Percentiles rank a stretch among this genome's conserved stretches.
These are phyloP conservation scores for Cryptococcus depauperatus DNA, from an alignment of 1,284 basidiomycete genomes.

Conservation along the genomic window DNA sequence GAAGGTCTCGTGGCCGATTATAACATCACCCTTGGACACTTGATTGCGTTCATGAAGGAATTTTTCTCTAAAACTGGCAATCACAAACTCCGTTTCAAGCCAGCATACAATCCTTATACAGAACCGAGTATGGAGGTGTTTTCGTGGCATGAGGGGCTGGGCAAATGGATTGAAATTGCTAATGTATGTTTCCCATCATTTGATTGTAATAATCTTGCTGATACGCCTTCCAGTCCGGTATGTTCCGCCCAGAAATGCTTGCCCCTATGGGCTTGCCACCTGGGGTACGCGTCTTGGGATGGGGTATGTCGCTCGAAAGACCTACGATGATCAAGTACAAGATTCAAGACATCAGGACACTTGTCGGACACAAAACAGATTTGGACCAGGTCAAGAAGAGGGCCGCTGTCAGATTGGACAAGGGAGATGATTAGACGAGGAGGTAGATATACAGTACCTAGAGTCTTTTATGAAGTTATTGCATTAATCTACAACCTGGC, in stretches of 20 bases:
- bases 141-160: constrained; percentile 89
- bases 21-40: constrained; percentile 86
- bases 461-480: too few relatives aligned
- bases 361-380: constrained; percentile 95
- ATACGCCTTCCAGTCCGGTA: constrained; percentile 63
- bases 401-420: constrained; percentile 73
- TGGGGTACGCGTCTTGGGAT: constrained; percentile 92
- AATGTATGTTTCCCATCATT: constrained; percentile 40
- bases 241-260: constrained; percentile 99
- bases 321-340: constrained; percentile 98
- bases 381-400: constrained; percentile 81
- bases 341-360: constrained; percentile 92
- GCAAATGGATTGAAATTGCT: constrained; percentile 87
- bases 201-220: background rate
- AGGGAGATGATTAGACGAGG: constrained; percentile 40
- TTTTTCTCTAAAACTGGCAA: constrained; percentile 99
- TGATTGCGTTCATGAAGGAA: constrained; percentile 96
- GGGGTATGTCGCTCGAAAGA: constrained; percentile 90
- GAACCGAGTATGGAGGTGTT: constrained; percentile 99
- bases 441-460: too few relatives aligned
- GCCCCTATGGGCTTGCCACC: constrained; percentile 98
- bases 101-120: constrained; percentile 68
- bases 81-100: constrained; percentile 88
- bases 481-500: too few relatives aligned
- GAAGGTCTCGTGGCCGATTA: constrained; percentile 98